A percentile compares a stretch with the other conserved stretches of the same genome.
phyloP scores from a whole-genome alignment of 352 stramenopile species.

The Phytophthora hybrid region DNA sequence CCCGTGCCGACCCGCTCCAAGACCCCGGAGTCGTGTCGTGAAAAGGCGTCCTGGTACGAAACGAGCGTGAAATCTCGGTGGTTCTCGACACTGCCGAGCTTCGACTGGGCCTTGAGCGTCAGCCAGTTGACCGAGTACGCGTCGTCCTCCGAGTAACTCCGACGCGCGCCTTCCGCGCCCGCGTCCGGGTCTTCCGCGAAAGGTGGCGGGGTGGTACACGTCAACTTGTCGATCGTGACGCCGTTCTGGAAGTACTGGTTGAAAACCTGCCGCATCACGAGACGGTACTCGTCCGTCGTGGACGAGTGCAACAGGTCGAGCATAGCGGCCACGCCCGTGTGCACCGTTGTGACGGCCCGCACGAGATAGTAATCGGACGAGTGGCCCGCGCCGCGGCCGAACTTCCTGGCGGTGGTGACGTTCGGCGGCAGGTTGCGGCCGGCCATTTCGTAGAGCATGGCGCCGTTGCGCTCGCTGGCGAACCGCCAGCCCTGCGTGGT shows the following conservation, averaged over 20 bases:
- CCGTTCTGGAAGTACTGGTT: slow-evolving; percentile 57
- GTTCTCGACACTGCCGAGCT: slow-evolving; percentile 48
- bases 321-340: slow-evolving; percentile 53
- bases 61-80: slow-evolving; percentile 72
- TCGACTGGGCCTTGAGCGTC: slow-evolving; percentile 52
- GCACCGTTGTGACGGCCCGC: slow-evolving; percentile 64
- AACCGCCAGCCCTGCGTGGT: slow-evolving; percentile 60
- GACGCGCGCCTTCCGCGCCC: slow-evolving; percentile 31
- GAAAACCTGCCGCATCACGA: slow-evolving; percentile 72
- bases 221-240: slow-evolving; percentile 70
- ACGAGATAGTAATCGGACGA: slow-evolving; percentile 76
- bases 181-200: slow-evolving; percentile 48
- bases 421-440: slow-evolving; percentile 54
- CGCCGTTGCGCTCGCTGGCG: slow-evolving; percentile 56
- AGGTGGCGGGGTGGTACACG: slow-evolving; percentile 62
- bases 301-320: slow-evolving; percentile 57
- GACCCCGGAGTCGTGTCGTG: slow-evolving; percentile 41
- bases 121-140: slow-evolving; percentile 78
- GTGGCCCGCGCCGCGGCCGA: slow-evolving; percentile 54
- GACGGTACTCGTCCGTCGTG: slow-evolving; percentile 53
- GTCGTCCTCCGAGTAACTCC: slow-evolving; percentile 68
- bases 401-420: slow-evolving; percentile 55
- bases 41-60: slow-evolving; percentile 77
- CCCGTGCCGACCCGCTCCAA: slow-evolving; percentile 45
- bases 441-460: slow-evolving; percentile 71